phyloP scores from a whole-genome alignment of 1,284 basidiomycete genomes.

The Waitea zeae region DNA sequence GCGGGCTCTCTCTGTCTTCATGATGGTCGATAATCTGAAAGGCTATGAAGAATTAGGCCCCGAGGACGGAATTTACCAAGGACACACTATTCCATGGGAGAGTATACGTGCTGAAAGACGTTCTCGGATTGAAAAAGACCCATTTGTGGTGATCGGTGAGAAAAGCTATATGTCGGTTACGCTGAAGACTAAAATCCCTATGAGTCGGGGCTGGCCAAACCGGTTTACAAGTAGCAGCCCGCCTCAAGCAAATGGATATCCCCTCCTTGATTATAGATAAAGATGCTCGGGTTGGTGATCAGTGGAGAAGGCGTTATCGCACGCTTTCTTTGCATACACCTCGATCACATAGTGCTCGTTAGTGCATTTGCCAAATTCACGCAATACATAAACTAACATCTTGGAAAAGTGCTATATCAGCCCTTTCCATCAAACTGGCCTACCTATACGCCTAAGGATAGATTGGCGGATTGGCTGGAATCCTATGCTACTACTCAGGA shows the following conservation, averaged over 20 bases:
- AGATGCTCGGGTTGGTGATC: constrained; percentile 25
- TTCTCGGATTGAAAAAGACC: not conserved
- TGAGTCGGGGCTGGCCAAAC: constrained; percentile 3
- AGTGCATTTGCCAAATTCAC: constrained; percentile 7
- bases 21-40: not conserved
- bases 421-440: constrained; percentile 21
- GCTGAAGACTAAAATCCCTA: not conserved
- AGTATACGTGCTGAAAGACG: not conserved
- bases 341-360: constrained; percentile 17
- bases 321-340: constrained; percentile 29
- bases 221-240: constrained; percentile 2
- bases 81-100: not conserved
- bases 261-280: constrained; percentile 21
- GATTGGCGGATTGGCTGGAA: constrained; percentile 20
- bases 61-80: not conserved
- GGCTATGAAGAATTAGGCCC: not conserved
- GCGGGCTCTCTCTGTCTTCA: not conserved
- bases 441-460: constrained; percentile 16
- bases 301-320: constrained; percentile 30
- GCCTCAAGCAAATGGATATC: constrained; percentile 3
- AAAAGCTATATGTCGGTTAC: not conserved
- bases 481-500: constrained; percentile 19
- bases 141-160: not conserved
- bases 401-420: constrained; percentile 11
- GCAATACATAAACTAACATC: not conserved